Conservation (phyloP, 1,284 basidiomycete species). For the Exsudoporus floridanus region DNA sequence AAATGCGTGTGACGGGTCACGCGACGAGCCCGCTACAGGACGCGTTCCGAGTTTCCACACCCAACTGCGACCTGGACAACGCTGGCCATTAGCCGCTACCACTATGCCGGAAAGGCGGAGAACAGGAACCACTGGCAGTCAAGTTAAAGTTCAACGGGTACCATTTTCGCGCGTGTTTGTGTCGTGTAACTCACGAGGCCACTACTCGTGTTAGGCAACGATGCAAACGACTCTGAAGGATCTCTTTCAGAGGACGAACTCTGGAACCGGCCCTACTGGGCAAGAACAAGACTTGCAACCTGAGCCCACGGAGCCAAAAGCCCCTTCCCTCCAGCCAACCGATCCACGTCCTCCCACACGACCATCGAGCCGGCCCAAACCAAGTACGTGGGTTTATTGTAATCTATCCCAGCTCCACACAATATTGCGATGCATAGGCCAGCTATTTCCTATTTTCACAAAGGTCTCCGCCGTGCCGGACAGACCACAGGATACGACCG, state of each 20-base stretch:
- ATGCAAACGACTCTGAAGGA: conserved; percentile 28
- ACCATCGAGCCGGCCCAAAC: conserved; percentile 4
- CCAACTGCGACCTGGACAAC: background rate
- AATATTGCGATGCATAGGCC: conserved; percentile 14
- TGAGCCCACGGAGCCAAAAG: background rate
- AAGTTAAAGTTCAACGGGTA: conserved; percentile 21
- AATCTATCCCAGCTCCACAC: background rate
- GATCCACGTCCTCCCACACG: conserved; percentile 1
- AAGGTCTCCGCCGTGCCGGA: conserved; percentile 6
- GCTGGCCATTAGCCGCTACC: background rate
- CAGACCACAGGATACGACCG: background rate
- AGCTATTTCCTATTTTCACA: conserved; percentile 31
- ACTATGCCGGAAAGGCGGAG: conserved; percentile 29
- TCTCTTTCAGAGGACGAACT: conserved; percentile 27
- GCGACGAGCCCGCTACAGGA: conserved; percentile 19
- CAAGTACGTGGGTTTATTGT: conserved; percentile 19
- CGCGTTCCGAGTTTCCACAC: background rate
- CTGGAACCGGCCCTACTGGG: background rate
- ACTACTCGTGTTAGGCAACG: conserved; percentile 14
- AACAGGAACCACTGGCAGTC: conserved; percentile 14
- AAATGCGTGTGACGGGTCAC: conserved; percentile 28
- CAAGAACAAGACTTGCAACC: conserved; percentile 1
- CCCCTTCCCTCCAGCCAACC: background rate
- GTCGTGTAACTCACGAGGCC: conserved; percentile 5
- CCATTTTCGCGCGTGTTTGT: background rate